Evolutionary conservation across 2,329 filamentous ascomycete species (phyloP), one percentile per base, ranked within the genome.

Genomic region (Leptodontidium sp.): DNA sequence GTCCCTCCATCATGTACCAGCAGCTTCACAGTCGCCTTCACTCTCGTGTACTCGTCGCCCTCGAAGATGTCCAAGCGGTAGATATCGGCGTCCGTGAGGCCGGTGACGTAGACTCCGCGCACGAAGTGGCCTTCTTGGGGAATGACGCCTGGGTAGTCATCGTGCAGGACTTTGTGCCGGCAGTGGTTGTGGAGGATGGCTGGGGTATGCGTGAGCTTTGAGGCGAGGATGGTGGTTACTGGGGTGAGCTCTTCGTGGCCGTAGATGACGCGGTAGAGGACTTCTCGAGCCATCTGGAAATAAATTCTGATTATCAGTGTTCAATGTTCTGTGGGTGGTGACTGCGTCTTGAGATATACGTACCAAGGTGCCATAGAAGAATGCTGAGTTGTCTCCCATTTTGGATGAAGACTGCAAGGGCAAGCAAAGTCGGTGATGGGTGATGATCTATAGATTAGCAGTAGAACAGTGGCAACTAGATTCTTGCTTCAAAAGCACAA

Each of bases 221-320:
- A 26, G 43, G 69, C 70, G 26, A 72, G 66, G 15, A 53, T 24
- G 14, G 52, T 26, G 26, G 58, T 67, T 26, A 80, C 14, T 79
- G 78, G 65, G 85, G 84, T 71, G 82, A 84, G 64, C 7, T 78
- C 83, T 5, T 78, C 75, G 87, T 76, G 71, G 85, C 83, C n/a
- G 77, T 76, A 93, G 80, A 93, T 93, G 53, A 97, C 94, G 43
- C 91, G 91, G 81, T 92, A 91, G 74, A 98, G 93, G 75, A 98
- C 90, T 76, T 91, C 88, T 0, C 91, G 89, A n/a, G 91, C 92
- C 94, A 98, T 98, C 77, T 85, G 59, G 11, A 26, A 4, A 2
- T 7, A 6, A 29, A 17, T 21, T 68, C 38, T 69, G 65, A 43
- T 70, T 59, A 64, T 43, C 35, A 17, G 21, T 65, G 11, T 40